Evolutionary conservation across 2,329 filamentous ascomycete genomes (phyloP).

Genomic region (Cladosporium sp.): DNA sequence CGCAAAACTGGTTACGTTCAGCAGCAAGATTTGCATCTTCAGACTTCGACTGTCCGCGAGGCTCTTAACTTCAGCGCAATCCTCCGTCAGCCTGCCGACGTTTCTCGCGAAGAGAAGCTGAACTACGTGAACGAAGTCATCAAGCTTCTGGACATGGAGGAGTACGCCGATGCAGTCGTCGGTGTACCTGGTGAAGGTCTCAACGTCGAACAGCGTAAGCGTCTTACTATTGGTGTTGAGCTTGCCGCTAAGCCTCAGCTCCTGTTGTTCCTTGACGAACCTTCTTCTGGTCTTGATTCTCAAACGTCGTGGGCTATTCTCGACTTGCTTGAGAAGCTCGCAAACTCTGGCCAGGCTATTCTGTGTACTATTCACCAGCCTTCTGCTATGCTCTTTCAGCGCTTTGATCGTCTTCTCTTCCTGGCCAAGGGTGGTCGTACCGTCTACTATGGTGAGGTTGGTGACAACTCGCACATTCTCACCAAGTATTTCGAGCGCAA

Average conservation of each 20-base stretch:
- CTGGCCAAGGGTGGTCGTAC: constrained; percentile 73
- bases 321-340: constrained; percentile 83
- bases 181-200: constrained; percentile 87
- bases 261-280: constrained; percentile 90
- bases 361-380: constrained; percentile 98
- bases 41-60: constrained; percentile 83
- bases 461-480: constrained; percentile 66
- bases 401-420: constrained; percentile 80
- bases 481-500: constrained; percentile 76
- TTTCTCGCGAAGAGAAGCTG: constrained; percentile 74
- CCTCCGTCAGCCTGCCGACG: constrained; percentile 75
- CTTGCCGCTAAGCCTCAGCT: constrained; percentile 87
- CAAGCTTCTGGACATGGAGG: constrained; percentile 83
- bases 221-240: constrained; percentile 94
- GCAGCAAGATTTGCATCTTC: constrained; percentile 78
- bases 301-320: constrained; percentile 93
- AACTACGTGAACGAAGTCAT: constrained; percentile 90
- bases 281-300: constrained; percentile 88
- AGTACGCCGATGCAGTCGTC: constrained; percentile 86
- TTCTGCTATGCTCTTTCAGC: constrained; percentile 91
- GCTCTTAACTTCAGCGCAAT: constrained; percentile 83
- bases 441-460: constrained; percentile 80
- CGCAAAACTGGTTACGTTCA: constrained; percentile 91
- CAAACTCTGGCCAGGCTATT: constrained; percentile 85
- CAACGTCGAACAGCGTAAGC: constrained; percentile 67